phyloP scores from a whole-genome alignment of 192 early-diverging fungal genomes.

The Funneliformis geosporum region DNA sequence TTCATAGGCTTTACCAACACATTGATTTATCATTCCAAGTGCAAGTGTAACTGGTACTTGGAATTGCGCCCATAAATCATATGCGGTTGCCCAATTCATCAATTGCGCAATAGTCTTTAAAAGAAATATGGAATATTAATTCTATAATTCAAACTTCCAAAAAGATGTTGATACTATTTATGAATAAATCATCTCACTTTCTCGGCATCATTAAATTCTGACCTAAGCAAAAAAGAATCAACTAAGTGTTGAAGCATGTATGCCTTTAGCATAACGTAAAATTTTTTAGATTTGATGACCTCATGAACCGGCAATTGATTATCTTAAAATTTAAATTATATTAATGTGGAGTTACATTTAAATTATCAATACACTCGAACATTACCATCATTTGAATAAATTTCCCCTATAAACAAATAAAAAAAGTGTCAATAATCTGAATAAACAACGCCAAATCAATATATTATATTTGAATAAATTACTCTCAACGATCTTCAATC shows the following conservation, averaged over 20 bases:
- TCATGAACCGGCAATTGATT: constrained; percentile 27
- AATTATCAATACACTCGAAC: not conserved
- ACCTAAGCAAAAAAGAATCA: constrained; percentile 25
- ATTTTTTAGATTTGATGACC: constrained; percentile 29
- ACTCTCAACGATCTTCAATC: constrained; percentile 12
- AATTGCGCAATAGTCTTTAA: constrained; percentile 38
- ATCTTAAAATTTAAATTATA: not conserved
- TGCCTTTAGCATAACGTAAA: constrained; percentile 28
- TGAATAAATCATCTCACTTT: constrained; percentile 32
- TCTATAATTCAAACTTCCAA: constrained; percentile 32
- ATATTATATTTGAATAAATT: not conserved
- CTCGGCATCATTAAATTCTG: constrained; percentile 21
- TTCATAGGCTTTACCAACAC: constrained; percentile 19
- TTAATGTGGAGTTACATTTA: not conserved
- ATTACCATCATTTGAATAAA: constrained; percentile 28
- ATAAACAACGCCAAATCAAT: not conserved
- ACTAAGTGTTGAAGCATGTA: constrained; percentile 27
- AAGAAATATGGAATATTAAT: constrained; percentile 35
- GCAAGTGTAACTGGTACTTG: constrained; percentile 18
- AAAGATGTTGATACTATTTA: constrained; percentile 34
- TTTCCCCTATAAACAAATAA: constrained; percentile 3
- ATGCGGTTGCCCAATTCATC: constrained; percentile 23
- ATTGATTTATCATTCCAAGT: constrained; percentile 28
- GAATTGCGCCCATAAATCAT: constrained; percentile 28
- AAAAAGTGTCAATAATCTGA: not conserved